Base-by-base conservation (phyloP, 345 rosid species). In the Eucalyptus erythrocorys region DNA sequence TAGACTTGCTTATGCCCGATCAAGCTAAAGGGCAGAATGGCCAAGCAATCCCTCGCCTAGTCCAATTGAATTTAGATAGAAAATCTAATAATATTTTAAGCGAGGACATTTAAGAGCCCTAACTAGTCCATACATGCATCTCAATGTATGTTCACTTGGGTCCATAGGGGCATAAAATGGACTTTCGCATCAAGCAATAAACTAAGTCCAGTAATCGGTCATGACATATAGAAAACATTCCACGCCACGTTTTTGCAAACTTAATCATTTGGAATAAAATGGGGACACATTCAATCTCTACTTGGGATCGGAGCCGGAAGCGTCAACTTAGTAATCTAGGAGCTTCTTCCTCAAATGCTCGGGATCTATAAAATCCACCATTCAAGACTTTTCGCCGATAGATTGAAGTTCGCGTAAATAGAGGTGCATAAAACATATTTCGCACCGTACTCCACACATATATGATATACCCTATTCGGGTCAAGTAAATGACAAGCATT, bases 81-180 rank as follows among this genome's bases (percentile, higher is more conserved):
- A 59, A 59, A 59, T 30, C 16, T 12, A 27, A 59, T 27, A 11
- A 59, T 59, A 3, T 0, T 59, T 59, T 3, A 59, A 12, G 68
- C 0, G 2, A 27, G 32, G 32, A 26, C 66, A 59, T 16, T 59
- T 27, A 59, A 59, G 66, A 59, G 66, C 32, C 19, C 19, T 32
- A 0, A n/a, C 10, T 5, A 4, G 1, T n/a, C 37, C n/a, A n/a
- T 64, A n/a, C 17, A 2, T 7, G 21, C 37, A 30, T 61, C 34
- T 51, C 57, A 7, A 27, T 30, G 34, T 61, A 13, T 13, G 32
- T 30, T 61, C 1, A 3, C 8, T 61, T 3, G 3, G 9, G 71
- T 64, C 21, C 0, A 64, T 64, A n/a, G 76, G 14, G 10, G 17
- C 16, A 7, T n/a, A n/a, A n/a, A 30, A 64, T n/a, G 8, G 19